Conservation (phyloP, 192 early-diverging fungal species). For the Coemansia sp. region DNA sequence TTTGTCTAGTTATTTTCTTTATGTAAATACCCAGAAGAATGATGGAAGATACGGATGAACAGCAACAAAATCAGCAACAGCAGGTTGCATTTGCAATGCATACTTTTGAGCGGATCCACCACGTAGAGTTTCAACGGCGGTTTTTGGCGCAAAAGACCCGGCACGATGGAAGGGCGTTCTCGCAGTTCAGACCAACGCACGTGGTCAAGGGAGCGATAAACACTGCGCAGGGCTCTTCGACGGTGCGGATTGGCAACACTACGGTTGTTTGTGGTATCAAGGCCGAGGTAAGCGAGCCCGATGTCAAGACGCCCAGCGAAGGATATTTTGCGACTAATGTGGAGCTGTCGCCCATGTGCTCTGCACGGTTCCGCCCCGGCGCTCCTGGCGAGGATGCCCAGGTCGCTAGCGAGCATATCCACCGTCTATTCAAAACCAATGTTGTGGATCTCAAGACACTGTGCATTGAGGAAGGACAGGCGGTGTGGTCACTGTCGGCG, state of each 20-base stretch:
- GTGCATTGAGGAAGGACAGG: constrained; percentile 77
- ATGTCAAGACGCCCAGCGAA: constrained; percentile 61
- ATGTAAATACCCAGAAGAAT: not conserved
- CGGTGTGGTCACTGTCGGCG: constrained; percentile 83
- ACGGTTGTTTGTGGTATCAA: constrained; percentile 93
- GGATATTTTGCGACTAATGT: constrained; percentile 94
- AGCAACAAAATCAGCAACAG: not conserved
- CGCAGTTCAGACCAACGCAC: constrained; percentile 64
- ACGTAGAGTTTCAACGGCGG: constrained; percentile 79
- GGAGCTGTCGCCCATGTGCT: constrained; percentile 89
- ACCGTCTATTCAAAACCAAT: constrained; percentile 60
- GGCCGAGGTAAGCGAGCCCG: constrained; percentile 86
- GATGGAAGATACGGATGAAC: not conserved
- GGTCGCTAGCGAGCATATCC: constrained; percentile 73
- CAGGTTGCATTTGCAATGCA: constrained; percentile 58
- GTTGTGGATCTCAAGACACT: constrained; percentile 52
- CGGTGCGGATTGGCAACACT: constrained; percentile 85
- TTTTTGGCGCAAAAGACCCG: constrained; percentile 78
- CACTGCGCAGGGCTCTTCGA: constrained; percentile 83
- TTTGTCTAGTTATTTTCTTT: not conserved
- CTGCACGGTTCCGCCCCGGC: constrained; percentile 78
- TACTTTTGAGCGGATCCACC: constrained; percentile 86
- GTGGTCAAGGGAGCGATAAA: constrained; percentile 64
- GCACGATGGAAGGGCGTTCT: constrained; percentile 78
- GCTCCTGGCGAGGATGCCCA: constrained; percentile 84